phyloP scores from a whole-genome alignment of 495 filamentous ascomycete genomes.

The Xanthoparmelia taractica region DNA sequence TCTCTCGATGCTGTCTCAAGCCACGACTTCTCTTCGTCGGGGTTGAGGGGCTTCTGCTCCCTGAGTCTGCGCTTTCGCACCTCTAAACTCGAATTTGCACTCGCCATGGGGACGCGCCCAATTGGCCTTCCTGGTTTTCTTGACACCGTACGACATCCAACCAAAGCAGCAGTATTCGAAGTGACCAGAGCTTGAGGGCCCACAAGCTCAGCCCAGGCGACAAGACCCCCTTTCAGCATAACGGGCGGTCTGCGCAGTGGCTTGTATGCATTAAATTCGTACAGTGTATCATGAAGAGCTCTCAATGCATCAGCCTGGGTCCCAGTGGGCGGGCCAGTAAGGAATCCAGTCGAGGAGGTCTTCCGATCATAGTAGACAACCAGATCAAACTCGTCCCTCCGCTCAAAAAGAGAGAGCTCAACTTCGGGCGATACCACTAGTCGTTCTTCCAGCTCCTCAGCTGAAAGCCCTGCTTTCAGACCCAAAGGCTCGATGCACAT shows the following conservation, averaged over 20 bases:
- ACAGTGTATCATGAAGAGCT: conserved; percentile 68
- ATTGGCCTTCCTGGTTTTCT: conserved; percentile 42
- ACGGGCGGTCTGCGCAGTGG: conserved; percentile 61
- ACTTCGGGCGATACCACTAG: conserved; percentile 68
- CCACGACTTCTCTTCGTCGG: conserved; percentile 54
- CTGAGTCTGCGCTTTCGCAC: conserved; percentile 49
- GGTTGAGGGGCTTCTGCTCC: conserved; percentile 52
- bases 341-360: conserved; percentile 47
- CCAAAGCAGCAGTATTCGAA: conserved; percentile 47
- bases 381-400: conserved; percentile 71
- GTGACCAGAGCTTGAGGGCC: conserved; percentile 59
- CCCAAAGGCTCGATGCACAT: conserved; percentile 88
- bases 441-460: conserved; percentile 73
- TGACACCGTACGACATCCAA: conserved; percentile 34
- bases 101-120: conserved; percentile 45
- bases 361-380: conserved; percentile 85
- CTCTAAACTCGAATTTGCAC: conserved; percentile 44
- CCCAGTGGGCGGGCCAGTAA: conserved; percentile 40
- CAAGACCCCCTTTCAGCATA: conserved; percentile 71
- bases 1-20: conserved; percentile 51
- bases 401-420: conserved; percentile 67
- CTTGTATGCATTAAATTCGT: conserved; percentile 74
- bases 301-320: conserved; percentile 53
- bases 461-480: conserved; percentile 68
- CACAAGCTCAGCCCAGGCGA: conserved; percentile 74